phyloP scores from a whole-genome alignment of 805 yeast species.

The Saccharomycopsis schoenii region DNA sequence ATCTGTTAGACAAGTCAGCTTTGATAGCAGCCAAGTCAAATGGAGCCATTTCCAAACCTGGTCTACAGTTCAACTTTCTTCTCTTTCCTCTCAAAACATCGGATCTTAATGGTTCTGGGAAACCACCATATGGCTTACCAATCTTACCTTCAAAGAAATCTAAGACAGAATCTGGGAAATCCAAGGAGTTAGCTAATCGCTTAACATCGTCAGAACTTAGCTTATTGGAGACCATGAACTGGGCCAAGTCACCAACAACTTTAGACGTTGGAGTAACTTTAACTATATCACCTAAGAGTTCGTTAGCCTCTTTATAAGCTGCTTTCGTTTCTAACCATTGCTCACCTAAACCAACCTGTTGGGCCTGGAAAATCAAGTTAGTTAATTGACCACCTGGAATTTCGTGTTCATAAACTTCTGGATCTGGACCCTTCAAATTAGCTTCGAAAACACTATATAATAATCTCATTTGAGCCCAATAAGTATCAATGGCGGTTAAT shows the following conservation, averaged over 20 bases:
- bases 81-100: constrained; percentile 88
- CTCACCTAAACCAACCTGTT: constrained; percentile 94
- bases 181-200: constrained; percentile 80
- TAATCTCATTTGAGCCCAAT: constrained; percentile 99
- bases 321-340: constrained; percentile 95
- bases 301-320: constrained; percentile 87
- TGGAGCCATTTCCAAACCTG: constrained; percentile 86
- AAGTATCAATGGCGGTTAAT: constrained; percentile 79
- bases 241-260: constrained; percentile 99
- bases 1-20: constrained; percentile 66
- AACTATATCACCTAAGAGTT: constrained; percentile 88
- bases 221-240: constrained; percentile 96
- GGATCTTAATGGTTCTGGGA: constrained; percentile 98
- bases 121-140: constrained; percentile 99
- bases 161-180: constrained; percentile 97
- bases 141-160: constrained; percentile 98
- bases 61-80: constrained; percentile 78
- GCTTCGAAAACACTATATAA: constrained; percentile 96
- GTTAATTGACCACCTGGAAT: constrained; percentile 99
- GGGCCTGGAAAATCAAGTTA: constrained; percentile 96
- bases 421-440: constrained; percentile 98
- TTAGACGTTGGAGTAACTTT: constrained; percentile 99
- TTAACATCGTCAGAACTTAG: constrained; percentile 75
- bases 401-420: constrained; percentile 97
- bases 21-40: constrained; percentile 64